phyloP scores from a whole-genome alignment of 2,329 filamentous ascomycete species.

The Tolypocladium paradoxum region DNA sequence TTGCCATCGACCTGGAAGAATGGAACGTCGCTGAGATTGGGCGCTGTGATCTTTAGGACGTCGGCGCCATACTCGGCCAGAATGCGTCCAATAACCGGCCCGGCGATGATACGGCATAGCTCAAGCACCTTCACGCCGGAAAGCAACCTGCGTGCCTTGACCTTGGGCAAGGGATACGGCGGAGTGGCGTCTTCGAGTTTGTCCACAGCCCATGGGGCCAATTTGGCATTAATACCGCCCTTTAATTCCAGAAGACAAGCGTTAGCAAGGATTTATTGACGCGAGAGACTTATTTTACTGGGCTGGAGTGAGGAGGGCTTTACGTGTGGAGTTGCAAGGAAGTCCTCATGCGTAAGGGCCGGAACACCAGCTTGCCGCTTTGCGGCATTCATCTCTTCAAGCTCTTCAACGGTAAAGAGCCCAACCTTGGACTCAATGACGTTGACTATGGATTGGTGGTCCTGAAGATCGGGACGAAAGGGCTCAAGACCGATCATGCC shows the following conservation, averaged over 20 bases:
- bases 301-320: too few species aligned
- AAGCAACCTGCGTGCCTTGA: conserved; percentile 22
- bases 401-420: conserved; percentile 39
- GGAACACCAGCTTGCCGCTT: conserved; percentile 49
- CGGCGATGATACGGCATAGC: conserved; percentile 65
- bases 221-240: conserved; percentile 28
- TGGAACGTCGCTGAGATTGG: conserved; percentile 56
- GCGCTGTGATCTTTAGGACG: conserved; percentile 61
- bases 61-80: conserved; percentile 65
- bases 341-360: conserved; percentile 48
- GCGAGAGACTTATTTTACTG: too few species aligned
- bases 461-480: conserved; percentile 47
- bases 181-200: conserved; percentile 39
- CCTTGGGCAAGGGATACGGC: conserved; percentile 26
- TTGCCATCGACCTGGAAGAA: conserved; percentile 66
- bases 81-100: conserved; percentile 57
- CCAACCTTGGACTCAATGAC: conserved; percentile 49
- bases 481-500: conserved; percentile 59
- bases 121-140: conserved; percentile 63
- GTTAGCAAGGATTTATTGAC: too few species aligned
- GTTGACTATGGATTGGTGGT: conserved; percentile 47
- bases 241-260: too few species aligned
- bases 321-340: conserved; percentile 38
- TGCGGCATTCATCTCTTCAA: conserved; percentile 46
- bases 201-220: conserved; percentile 39